Percentiles rank a stretch among this genome's conserved stretches.
Conservation (phyloP, 2,329 filamentous ascomycete species). For the Lecanicillium sp. region DNA sequence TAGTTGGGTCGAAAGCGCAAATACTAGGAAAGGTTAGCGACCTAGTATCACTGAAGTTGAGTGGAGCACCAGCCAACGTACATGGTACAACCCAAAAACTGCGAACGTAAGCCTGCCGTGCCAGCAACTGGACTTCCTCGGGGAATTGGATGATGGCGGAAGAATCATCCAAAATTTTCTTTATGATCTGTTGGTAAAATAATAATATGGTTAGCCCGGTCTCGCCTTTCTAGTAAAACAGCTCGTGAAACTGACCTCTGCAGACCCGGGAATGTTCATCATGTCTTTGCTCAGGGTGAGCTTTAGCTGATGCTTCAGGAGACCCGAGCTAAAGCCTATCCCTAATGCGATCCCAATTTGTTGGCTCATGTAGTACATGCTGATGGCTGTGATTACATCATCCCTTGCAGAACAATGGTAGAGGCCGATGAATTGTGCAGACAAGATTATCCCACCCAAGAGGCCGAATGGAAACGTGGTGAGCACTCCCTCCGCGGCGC, state of each 20-base stretch:
- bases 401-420: not conserved
- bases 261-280: not conserved
- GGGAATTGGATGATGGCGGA: not conserved
- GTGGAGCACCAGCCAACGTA: not conserved
- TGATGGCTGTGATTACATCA: not conserved
- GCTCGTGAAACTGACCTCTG: not conserved
- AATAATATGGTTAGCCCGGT: not conserved
- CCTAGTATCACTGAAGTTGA: not conserved
- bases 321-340: slow-evolving; percentile 1
- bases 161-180: slow-evolving; percentile 1
- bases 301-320: not conserved
- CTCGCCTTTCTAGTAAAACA: not conserved
- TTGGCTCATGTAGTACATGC: slow-evolving; percentile 1
- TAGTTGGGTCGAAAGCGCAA: not conserved
- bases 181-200: not conserved
- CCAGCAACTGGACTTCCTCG: not conserved
- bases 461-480: not conserved
- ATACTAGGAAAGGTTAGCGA: not conserved
- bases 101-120: not conserved
- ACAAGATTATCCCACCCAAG: not conserved
- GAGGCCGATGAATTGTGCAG: not conserved
- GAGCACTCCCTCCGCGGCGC: not conserved
- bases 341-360: not conserved
- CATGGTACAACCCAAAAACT: not conserved
- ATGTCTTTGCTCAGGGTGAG: not conserved